Conservation (phyloP, 352 stramenopile species). For the Globisporangium parvum region DNA sequence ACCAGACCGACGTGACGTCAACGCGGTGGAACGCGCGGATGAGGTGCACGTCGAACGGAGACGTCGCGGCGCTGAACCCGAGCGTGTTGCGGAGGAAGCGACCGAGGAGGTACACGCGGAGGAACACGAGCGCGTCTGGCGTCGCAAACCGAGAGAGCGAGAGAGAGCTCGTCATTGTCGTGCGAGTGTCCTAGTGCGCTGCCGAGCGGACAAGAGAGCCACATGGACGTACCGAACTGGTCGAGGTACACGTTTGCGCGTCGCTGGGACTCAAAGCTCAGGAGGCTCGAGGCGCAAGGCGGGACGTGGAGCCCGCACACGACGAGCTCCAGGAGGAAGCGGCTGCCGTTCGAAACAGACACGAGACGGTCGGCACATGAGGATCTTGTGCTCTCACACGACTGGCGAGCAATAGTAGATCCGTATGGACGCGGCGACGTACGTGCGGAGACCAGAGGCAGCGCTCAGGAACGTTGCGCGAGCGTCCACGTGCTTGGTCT, state of each 20-base stretch:
- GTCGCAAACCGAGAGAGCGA: background rate
- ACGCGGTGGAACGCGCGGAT: slow-evolving; percentile 45
- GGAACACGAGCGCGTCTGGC: slow-evolving; percentile 40
- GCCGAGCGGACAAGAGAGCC: background rate
- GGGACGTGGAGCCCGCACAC: slow-evolving; percentile 40
- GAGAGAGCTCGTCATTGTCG: background rate
- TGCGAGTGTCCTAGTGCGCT: no score
- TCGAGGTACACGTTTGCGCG: slow-evolving; percentile 31
- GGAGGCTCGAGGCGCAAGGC: slow-evolving; percentile 19
- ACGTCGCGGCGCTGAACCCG: slow-evolving; percentile 30
- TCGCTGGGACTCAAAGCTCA: slow-evolving; percentile 22
- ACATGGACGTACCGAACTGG: slow-evolving; percentile 33
- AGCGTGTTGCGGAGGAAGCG: slow-evolving; percentile 44
- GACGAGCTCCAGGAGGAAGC: slow-evolving; percentile 33
- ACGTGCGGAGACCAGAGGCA: slow-evolving; percentile 35
- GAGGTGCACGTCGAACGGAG: slow-evolving; percentile 32
- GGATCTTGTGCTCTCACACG: background rate
- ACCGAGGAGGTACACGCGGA: slow-evolving; percentile 47
- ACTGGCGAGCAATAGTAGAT: background rate
- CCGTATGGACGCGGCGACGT: slow-evolving; percentile 1
- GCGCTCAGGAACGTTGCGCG: slow-evolving; percentile 25
- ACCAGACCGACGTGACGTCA: slow-evolving; percentile 55
- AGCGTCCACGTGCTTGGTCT: slow-evolving; percentile 30
- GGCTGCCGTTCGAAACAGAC: slow-evolving; percentile 11
- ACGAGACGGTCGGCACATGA: background rate